Conservation (phyloP, 768 basidiomycete genomes). For the Peribolospora kevripleyi region DNA sequence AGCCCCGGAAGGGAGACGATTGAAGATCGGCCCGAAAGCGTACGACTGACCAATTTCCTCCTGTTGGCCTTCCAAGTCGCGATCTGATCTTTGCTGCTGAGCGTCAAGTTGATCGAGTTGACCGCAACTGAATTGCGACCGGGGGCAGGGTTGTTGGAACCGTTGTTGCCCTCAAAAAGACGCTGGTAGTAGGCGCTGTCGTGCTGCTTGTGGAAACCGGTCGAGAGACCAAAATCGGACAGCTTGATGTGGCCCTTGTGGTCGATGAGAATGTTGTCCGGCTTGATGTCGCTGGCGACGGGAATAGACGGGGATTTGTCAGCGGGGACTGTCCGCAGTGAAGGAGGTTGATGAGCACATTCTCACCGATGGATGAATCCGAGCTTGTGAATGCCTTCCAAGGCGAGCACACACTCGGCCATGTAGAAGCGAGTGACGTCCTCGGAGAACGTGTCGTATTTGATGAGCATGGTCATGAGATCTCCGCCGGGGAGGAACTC, state of each 20-base stretch:
- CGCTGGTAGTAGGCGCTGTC: constrained; percentile 87
- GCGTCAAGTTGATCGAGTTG: constrained; percentile 86
- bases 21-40: no score
- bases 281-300: constrained; percentile 74
- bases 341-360: background rate
- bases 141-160: constrained; percentile 15
- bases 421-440: constrained; percentile 97
- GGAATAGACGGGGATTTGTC: background rate
- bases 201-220: constrained; percentile 97
- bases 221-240: constrained; percentile 93
- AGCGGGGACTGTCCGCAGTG: background rate
- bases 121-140: constrained; percentile 88
- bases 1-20: background rate
- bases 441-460: constrained; percentile 96
- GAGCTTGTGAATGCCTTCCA: constrained; percentile 87
- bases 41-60: constrained; percentile 51
- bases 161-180: constrained; percentile 38
- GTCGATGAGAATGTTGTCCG: constrained; percentile 96
- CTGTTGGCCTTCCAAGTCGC: constrained; percentile 98
- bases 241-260: constrained; percentile 92
- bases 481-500: constrained; percentile 97
- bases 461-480: constrained; percentile 98
- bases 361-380: constrained; percentile 90
- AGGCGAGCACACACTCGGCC: constrained; percentile 92
- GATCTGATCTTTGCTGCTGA: constrained; percentile 59